phyloP scores from a whole-genome alignment of 2,329 filamentous ascomycete genomes.

The Reticulascus tulasneorum region DNA sequence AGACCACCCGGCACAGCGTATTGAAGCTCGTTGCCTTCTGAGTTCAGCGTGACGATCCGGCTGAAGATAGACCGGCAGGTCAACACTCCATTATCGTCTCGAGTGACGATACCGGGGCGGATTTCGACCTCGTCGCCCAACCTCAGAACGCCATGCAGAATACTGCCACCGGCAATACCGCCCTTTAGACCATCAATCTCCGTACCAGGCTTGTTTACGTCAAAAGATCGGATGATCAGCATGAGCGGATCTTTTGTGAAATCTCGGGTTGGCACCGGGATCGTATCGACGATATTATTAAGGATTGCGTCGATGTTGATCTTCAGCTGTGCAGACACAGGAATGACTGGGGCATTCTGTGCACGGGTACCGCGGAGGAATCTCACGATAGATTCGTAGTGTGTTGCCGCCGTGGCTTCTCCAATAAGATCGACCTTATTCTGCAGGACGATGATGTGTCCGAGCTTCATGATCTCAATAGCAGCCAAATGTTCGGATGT shows the following conservation, averaged over 20 bases:
- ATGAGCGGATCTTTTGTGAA: constrained; percentile 92
- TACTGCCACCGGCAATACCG: constrained; percentile 95
- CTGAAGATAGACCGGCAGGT: constrained; percentile 98
- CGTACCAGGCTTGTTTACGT: constrained; percentile 99
- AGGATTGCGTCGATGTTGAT: constrained; percentile 99
- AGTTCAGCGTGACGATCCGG: constrained; percentile 90
- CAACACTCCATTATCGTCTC: constrained; percentile 88
- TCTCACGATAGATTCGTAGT: constrained; percentile 96
- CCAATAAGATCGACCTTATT: constrained; percentile 99
- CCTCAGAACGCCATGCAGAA: constrained; percentile 94
- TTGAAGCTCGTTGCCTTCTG: constrained; percentile 94
- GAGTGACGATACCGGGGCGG: constrained; percentile 94
- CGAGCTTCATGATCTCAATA: constrained; percentile 99
- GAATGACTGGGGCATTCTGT: constrained; percentile 90
- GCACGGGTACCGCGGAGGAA: constrained; percentile 98
- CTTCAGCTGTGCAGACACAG: constrained; percentile 95
- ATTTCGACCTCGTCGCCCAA: constrained; percentile 98
- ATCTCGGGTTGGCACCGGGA: constrained; percentile 86
- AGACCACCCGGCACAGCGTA: constrained; percentile 96
- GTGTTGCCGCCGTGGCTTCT: constrained; percentile 86
- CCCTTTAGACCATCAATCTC: constrained; percentile 98
- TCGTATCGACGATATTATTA: constrained; percentile 91
- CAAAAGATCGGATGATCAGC: constrained; percentile 99
- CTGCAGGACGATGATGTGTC: constrained; percentile 98
- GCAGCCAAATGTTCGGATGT: constrained; percentile 98